Evolutionary conservation across 768 basidiomycete genomes (phyloP).

Genomic region (Crepidotus variabilis): DNA sequence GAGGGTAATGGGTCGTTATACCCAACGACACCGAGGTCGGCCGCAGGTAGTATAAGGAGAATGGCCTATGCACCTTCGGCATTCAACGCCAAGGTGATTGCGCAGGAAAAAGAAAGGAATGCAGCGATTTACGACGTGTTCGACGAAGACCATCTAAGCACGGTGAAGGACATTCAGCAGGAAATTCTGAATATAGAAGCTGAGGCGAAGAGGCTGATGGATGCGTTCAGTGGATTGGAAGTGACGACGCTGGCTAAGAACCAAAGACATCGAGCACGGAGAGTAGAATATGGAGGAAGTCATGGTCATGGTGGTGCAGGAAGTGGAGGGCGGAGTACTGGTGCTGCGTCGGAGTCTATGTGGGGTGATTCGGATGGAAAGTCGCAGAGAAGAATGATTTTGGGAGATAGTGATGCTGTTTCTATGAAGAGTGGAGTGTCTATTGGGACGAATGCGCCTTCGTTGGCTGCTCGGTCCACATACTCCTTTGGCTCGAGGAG

Average conservation of each 20-base stretch:
- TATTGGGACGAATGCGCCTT: conserved; percentile 38
- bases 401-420: conserved; percentile 41
- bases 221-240: conserved; percentile 79
- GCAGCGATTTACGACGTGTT: conserved; percentile 36
- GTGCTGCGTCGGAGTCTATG: conserved; percentile 21
- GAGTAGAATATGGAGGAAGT: conserved; percentile 3
- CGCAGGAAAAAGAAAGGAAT: conserved; percentile 35
- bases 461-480: conserved; percentile 41
- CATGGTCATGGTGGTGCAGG: conserved; percentile 8
- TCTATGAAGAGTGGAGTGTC: conserved; percentile 56
- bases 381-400: conserved; percentile 30
- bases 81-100: conserved; percentile 37
- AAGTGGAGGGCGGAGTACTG: conserved; percentile 16
- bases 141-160: conserved; percentile 55
- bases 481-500: conserved; percentile 25
- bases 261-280: conserved; percentile 28
- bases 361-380: conserved; percentile 34
- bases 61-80: conserved; percentile 58
- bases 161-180: conserved; percentile 58
- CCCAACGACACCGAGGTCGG: conserved; percentile 37
- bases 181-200: conserved; percentile 70
- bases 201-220: conserved; percentile 66
- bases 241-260: conserved; percentile 58
- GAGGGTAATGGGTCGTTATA: conserved; percentile 25
- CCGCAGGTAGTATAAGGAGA: conserved; percentile 41